Evolutionary conservation across 1,139 yeast species (phyloP).

Genomic region (Casaregolazyma lundiana): DNA sequence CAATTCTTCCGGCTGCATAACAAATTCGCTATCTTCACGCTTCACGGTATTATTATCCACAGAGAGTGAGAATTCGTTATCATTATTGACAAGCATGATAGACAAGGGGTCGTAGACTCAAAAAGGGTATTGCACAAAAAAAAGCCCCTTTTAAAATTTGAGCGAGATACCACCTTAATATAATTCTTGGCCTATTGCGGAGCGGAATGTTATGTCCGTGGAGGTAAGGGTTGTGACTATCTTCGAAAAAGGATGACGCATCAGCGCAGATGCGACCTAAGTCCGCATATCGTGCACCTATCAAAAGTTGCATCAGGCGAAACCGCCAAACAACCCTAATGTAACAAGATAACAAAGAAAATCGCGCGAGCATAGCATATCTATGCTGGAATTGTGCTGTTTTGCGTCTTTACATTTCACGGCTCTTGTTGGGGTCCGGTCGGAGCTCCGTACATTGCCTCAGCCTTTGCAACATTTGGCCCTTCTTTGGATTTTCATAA

Average conservation of each 20-base stretch:
- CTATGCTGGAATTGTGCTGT: no score
- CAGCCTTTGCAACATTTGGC: neutral
- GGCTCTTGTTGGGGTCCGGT: neutral
- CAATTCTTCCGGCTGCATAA: neutral
- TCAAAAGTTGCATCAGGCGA: no score
- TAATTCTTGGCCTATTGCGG: neutral
- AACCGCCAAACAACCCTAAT: no score
- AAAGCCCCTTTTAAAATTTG: neutral
- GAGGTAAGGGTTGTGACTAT: neutral
- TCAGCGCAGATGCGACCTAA: no score
- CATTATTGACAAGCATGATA: neutral
- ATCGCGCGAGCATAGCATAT: neutral
- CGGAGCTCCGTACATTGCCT: neutral
- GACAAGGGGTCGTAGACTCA: neutral
- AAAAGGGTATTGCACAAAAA: neutral
- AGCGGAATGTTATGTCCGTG: slow-evolving; percentile 1
- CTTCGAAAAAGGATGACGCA: neutral
- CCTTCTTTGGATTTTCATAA: neutral
- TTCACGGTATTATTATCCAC: neutral
- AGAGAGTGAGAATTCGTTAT: neutral
- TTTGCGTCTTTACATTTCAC: no score
- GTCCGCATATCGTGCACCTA: no score
- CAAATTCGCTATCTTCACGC: neutral
- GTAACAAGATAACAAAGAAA: neutral
- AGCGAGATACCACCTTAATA: neutral